phyloP scores from a whole-genome alignment of 257 asterid species.

The Forsythia viridissima region DNA sequence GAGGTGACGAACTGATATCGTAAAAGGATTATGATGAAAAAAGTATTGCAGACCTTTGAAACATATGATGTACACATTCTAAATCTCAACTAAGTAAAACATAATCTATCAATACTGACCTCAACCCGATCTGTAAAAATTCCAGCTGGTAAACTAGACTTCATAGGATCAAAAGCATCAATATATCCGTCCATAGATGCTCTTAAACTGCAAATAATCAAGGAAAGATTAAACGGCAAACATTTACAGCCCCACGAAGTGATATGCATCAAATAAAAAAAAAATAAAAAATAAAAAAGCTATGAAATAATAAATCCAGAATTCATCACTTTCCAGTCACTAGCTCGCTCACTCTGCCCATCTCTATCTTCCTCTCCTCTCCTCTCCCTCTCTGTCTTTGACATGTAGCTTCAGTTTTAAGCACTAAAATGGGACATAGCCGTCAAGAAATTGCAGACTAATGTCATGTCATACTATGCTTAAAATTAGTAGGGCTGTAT shows the following conservation, averaged over 20 bases:
- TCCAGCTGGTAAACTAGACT: slow-evolving; percentile 74
- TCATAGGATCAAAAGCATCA: slow-evolving; percentile 73
- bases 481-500: background rate
- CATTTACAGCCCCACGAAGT: background rate
- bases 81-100: background rate
- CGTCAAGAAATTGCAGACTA: background rate
- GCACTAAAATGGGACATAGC: background rate
- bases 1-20: background rate
- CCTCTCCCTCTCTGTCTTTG: background rate
- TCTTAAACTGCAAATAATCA: slow-evolving; percentile 67
- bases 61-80: background rate
- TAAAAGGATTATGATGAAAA: background rate
- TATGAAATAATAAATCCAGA: background rate
- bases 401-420: background rate
- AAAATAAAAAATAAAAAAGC: background rate
- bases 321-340: background rate
- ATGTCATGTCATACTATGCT: background rate
- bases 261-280: background rate
- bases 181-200: slow-evolving; percentile 82
- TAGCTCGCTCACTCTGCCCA: background rate
- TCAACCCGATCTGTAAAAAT: slow-evolving; percentile 74
- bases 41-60: background rate
- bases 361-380: background rate
- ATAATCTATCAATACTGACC: slow-evolving; percentile 42
- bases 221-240: slow-evolving; percentile 19